Evolutionary conservation across 2,329 filamentous ascomycete genomes (phyloP).

Genomic region (Exserohilum turcica): DNA sequence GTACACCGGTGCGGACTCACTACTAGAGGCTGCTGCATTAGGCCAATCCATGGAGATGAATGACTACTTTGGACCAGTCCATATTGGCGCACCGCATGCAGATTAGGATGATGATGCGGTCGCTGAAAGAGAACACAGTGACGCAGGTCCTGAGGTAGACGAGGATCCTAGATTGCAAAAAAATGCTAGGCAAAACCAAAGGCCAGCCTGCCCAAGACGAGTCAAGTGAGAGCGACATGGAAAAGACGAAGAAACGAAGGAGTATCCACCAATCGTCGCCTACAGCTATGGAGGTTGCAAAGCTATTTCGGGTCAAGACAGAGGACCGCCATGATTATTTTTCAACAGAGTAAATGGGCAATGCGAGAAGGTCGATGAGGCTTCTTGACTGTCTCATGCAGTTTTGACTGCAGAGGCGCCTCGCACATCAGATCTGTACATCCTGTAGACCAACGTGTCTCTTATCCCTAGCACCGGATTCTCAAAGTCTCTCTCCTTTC

Average conservation of each 20-base stretch:
- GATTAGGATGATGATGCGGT: slow-evolving; percentile 1
- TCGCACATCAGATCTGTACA: slow-evolving; percentile 25
- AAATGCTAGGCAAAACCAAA: slow-evolving; percentile 4
- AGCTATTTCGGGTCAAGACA: slow-evolving; percentile 1
- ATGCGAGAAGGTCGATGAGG: background rate
- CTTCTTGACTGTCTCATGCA: background rate
- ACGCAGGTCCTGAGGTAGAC: slow-evolving; percentile 5
- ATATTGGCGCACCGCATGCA: background rate
- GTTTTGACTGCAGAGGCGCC: background rate
- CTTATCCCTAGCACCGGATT: slow-evolving; percentile 43
- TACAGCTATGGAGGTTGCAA: background rate
- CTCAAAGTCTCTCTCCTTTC: slow-evolving; percentile 49
- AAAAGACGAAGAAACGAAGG: slow-evolving; percentile 11
- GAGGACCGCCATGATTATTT: slow-evolving; percentile 1
- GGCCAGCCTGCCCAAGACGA: background rate
- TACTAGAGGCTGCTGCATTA: background rate
- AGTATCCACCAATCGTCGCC: slow-evolving; percentile 6
- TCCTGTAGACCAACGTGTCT: slow-evolving; percentile 46
- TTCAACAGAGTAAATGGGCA: background rate
- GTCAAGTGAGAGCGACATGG: slow-evolving; percentile 12
- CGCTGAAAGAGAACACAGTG: slow-evolving; percentile 1
- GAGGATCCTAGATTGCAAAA: slow-evolving; percentile 5
- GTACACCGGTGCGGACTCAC: background rate
- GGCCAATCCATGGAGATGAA: background rate
- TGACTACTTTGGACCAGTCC: slow-evolving; percentile 3